Conservation (phyloP, 116 monocot species). For the Dioscorea cayenensis region DNA sequence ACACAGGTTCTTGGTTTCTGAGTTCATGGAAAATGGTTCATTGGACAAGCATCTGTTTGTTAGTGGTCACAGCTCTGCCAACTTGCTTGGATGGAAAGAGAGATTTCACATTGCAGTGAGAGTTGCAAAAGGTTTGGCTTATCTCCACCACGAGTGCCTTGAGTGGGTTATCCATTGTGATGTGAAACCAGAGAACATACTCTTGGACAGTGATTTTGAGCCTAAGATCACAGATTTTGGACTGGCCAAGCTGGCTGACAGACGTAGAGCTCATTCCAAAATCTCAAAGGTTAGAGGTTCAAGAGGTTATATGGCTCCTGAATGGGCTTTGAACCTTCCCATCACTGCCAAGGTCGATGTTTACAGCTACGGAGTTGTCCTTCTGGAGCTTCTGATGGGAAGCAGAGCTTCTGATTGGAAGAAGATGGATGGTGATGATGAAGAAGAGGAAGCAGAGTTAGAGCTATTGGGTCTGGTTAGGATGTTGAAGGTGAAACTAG, state of each 20-base stretch:
- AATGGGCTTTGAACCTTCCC: conserved; percentile 36
- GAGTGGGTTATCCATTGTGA: conserved; percentile 65
- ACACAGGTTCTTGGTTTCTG: conserved; percentile 4
- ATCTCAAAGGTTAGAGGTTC: conserved; percentile 45
- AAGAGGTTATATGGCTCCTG: conserved; percentile 50
- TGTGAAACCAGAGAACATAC: conserved; percentile 57
- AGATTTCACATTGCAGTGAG: conserved; percentile 41
- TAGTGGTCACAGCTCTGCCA: no score
- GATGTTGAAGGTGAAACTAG: conserved; percentile 15
- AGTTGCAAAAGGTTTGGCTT: conserved; percentile 35
- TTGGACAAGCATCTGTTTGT: neutral
- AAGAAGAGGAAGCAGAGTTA: neutral
- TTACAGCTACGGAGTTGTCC: conserved; percentile 53
- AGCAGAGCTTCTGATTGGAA: conserved; percentile 26
- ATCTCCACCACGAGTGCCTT: conserved; percentile 57
- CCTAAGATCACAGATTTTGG: conserved; percentile 53
- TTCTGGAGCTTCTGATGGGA: conserved; percentile 44
- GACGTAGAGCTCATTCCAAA: conserved; percentile 13
- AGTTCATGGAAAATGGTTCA: conserved; percentile 2
- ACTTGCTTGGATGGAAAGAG: neutral
- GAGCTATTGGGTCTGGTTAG: conserved; percentile 1
- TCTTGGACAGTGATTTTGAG: conserved; percentile 33
- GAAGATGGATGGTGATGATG: neutral
- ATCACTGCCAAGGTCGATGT: conserved; percentile 56
- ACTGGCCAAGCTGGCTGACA: conserved; percentile 27